phyloP scores from a whole-genome alignment of 2,329 filamentous ascomycete genomes.

The Aspergillus awamori region DNA sequence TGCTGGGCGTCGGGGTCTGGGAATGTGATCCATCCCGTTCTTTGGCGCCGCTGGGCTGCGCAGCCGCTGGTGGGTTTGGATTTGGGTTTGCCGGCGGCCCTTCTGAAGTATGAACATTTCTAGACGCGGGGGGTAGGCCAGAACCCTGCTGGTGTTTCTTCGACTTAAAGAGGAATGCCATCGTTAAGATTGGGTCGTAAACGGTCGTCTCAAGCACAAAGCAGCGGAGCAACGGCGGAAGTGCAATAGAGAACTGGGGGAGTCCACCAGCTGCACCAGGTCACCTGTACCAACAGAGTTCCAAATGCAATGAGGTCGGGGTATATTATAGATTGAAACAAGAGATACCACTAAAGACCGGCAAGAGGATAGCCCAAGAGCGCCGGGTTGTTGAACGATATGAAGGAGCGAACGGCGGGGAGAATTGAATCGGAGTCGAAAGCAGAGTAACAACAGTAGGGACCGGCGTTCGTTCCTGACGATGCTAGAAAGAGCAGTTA shows the following conservation, averaged over 20 bases:
- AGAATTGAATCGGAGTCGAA: conserved; percentile 12
- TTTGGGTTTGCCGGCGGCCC: conserved; percentile 41
- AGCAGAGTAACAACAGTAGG: conserved; percentile 13
- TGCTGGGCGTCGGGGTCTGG: conserved; percentile 72
- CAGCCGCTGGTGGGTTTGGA: conserved; percentile 42
- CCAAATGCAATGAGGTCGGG: conserved; percentile 8
- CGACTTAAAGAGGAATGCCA: conserved; percentile 82
- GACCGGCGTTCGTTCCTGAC: conserved; percentile 14
- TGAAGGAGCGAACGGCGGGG: conserved; percentile 13
- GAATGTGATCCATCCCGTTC: conserved; percentile 38
- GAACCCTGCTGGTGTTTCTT: conserved; percentile 70
- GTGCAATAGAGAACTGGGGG: conserved; percentile 13
- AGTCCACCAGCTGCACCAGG: conserved; percentile 8
- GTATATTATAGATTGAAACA: not conserved
- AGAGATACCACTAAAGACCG: conserved; percentile 15
- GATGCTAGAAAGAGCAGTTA: conserved; percentile 1
- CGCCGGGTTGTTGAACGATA: conserved; percentile 18
- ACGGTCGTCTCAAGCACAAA: conserved; percentile 35
- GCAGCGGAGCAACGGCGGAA: conserved; percentile 13
- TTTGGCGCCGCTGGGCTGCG: conserved; percentile 50
- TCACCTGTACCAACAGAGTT: conserved; percentile 1
- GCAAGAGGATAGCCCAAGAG: conserved; percentile 15
- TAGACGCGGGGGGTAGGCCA: conserved; percentile 55
- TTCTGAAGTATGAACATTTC: conserved; percentile 61
- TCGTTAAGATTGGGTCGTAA: conserved; percentile 49